Evolutionary conservation across 306 rosid species (phyloP).

Genomic region (Notholithocarpus densiflorus): DNA sequence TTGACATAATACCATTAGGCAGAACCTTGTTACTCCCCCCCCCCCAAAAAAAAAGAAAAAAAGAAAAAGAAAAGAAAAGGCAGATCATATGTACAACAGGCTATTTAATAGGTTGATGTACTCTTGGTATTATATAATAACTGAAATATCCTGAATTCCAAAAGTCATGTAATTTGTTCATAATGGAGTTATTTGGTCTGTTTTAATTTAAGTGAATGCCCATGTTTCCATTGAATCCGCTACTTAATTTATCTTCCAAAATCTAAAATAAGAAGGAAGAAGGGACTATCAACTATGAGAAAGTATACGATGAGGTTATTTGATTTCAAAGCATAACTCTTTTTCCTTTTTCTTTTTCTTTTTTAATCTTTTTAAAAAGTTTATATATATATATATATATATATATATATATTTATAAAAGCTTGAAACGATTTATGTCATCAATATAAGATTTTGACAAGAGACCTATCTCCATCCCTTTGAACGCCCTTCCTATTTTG

Average conservation of each 20-base stretch:
- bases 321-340: not conserved
- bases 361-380: too few species aligned
- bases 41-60: too few species aligned
- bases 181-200: too few species aligned
- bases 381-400: too few species aligned
- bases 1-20: not conserved
- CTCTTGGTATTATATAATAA: too few species aligned
- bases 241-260: not conserved
- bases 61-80: too few species aligned
- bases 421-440: not conserved
- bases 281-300: not conserved
- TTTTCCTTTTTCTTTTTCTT: not conserved
- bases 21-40: not conserved
- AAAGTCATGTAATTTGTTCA: too few species aligned
- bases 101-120: too few species aligned
- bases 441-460: not conserved
- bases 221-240: not conserved
- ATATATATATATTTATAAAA: not conserved
- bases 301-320: not conserved
- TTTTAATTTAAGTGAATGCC: too few species aligned
- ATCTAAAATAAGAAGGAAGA: not conserved
- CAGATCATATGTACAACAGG: too few species aligned
- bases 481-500: not conserved
- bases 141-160: too few species aligned
- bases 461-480: not conserved